Conservation (phyloP, 2,329 filamentous ascomycete genomes). For the Fusarium sarcochroum region DNA sequence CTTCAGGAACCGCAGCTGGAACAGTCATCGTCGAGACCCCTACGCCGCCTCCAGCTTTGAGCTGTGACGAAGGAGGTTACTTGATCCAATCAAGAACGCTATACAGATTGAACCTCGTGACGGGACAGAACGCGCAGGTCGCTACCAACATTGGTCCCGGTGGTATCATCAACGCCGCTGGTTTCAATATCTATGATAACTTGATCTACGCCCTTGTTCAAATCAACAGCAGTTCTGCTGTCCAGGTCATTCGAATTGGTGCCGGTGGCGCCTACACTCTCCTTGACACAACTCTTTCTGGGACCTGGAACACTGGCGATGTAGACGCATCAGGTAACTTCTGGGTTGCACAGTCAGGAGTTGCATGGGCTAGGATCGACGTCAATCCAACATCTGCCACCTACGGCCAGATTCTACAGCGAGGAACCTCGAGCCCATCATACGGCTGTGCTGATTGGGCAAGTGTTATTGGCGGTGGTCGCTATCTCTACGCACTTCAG, state of each 20-base stretch:
- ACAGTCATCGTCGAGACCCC: slow-evolving; percentile 21
- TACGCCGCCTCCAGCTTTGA: slow-evolving; percentile 13
- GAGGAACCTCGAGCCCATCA: neutral
- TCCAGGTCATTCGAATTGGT: slow-evolving; percentile 20
- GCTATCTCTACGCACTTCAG: slow-evolving; percentile 8
- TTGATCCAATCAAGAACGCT: slow-evolving; percentile 23
- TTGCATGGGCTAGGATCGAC: slow-evolving; percentile 16
- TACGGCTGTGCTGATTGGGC: slow-evolving; percentile 15
- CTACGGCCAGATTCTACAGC: neutral
- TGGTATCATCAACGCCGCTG: slow-evolving; percentile 15
- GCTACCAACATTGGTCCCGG: slow-evolving; percentile 3
- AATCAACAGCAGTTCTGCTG: neutral
- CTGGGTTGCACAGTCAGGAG: slow-evolving; percentile 10
- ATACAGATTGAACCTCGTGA: slow-evolving; percentile 8
- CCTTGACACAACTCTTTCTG: slow-evolving; percentile 8
- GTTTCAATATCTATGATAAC: slow-evolving; percentile 15
- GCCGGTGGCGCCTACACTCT: slow-evolving; percentile 10
- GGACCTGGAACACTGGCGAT: slow-evolving; percentile 18
- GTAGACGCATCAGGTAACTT: slow-evolving; percentile 2
- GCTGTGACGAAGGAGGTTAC: slow-evolving; percentile 24
- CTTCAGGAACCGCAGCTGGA: neutral
- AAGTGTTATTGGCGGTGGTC: neutral
- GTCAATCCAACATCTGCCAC: slow-evolving; percentile 9
- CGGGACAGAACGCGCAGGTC: slow-evolving; percentile 3
- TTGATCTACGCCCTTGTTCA: slow-evolving; percentile 22